These are phyloP conservation scores for Hypericum androsaemum DNA, from an alignment of 345 rosid species.

Conservation along the genomic window DNA sequence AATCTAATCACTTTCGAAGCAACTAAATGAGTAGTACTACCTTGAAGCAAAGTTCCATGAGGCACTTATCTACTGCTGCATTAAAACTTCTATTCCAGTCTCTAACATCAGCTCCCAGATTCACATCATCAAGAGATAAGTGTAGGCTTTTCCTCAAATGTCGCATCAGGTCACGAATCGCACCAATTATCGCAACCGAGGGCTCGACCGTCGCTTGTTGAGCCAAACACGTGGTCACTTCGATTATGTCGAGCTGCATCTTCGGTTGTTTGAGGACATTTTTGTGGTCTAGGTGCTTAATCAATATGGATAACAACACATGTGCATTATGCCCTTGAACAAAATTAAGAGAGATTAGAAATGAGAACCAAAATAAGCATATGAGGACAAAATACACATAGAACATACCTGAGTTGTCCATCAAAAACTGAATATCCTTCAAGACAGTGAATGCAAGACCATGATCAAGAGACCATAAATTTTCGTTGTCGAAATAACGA, in stretches of 20 bases:
- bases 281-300: slow-evolving; percentile 95
- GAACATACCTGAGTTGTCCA: slow-evolving; percentile 64
- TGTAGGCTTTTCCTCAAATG: slow-evolving; percentile 85
- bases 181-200: slow-evolving; percentile 73
- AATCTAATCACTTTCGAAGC: not conserved
- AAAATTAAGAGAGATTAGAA: slow-evolving; percentile 1
- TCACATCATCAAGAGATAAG: slow-evolving; percentile 63
- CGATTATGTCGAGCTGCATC: slow-evolving; percentile 71
- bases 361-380: slow-evolving; percentile 6
- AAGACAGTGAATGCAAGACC: slow-evolving; percentile 75
- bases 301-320: slow-evolving; percentile 67
- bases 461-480: slow-evolving; percentile 64
- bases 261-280: slow-evolving; percentile 65
- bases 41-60: slow-evolving; percentile 59
- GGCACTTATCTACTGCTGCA: slow-evolving; percentile 81
- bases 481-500: slow-evolving; percentile 63
- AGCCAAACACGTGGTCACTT: slow-evolving; percentile 66
- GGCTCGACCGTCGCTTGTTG: slow-evolving; percentile 54
- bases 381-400: slow-evolving; percentile 2
- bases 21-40: slow-evolving; percentile 23
- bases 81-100: slow-evolving; percentile 47
- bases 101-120: slow-evolving; percentile 45
- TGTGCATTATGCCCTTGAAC: slow-evolving; percentile 72
- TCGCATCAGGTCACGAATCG: slow-evolving; percentile 72
- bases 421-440: slow-evolving; percentile 76